Base-by-base conservation (phyloP, 2,329 filamentous ascomycete species). In the Penicillium sp. region DNA sequence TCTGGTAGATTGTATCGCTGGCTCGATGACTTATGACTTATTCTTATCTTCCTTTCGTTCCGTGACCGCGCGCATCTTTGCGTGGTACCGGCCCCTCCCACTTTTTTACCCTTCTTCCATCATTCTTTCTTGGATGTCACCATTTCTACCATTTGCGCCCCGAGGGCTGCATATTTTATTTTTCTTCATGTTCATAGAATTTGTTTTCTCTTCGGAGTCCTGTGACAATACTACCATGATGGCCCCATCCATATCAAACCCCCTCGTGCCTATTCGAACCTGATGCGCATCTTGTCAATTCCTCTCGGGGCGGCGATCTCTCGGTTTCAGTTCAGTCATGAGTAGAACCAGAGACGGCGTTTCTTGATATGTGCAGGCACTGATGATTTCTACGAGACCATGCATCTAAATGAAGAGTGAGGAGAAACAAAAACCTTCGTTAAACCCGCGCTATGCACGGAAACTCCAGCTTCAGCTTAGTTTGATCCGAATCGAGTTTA, bases 171-270 rank as follows among this genome's bases (percentile, higher is more conserved):
- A 42, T 36, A 36, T 53, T 52, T 37, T 17, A 24, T 43, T 44
- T 49, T 33, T 24, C 40, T 54, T 42, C 48, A 50, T 60, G 58
- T 58, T 47, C 17, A 60, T 60, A 60, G 58, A 54, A 33, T 55
- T 50, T 47, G 39, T 34, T 54, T 51, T 54, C 47, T 51, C 9
- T 49, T 45, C 47, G 36, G 51, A 54, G 48, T 42, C 49, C 51
- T 57, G 55, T 57, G 58, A 44, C 53, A 63, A 63, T 63, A 56
- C 54, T 55, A 63, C 54, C 54, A 34, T 40, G 54, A 58, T 58
- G 45, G 44, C 48, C 30, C 49, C 42, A 50, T 34, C 36, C 29
- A 46, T 24, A 30, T 30, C n/a, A 40, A 36, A 49, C 7, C 24
- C 21, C 23, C 21, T n/a, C 39, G 39, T 42, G 39, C 39, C 39